These are phyloP conservation scores for Fragaria nilgerrensis DNA, from an alignment of 306 rosid species.

Conservation along the genomic window DNA sequence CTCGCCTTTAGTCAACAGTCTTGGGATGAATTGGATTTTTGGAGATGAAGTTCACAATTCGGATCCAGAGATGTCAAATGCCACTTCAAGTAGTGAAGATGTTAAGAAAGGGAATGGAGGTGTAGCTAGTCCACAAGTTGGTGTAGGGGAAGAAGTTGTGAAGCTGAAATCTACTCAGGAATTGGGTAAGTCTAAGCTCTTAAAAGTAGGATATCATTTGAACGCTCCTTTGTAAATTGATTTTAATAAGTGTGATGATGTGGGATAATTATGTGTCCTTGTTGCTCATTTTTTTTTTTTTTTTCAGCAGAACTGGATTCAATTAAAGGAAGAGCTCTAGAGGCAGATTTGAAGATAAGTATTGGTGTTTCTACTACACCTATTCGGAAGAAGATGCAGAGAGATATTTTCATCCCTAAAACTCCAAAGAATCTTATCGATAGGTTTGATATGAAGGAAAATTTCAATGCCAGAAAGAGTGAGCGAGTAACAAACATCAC, in stretches of 20 bases:
- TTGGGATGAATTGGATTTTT: conserved; percentile 4
- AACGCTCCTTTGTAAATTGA: neutral
- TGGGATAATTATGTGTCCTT: neutral
- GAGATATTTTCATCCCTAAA: neutral
- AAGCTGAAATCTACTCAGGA: neutral
- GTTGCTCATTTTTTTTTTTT: neutral
- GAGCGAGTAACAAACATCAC: neutral
- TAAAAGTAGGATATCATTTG: neutral
- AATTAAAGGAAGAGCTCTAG: neutral
- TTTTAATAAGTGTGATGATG: neutral
- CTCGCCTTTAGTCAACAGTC: neutral
- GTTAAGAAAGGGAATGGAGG: neutral
- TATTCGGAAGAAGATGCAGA: neutral
- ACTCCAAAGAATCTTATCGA: conserved; percentile 13
- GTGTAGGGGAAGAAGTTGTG: neutral
- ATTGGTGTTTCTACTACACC: neutral
- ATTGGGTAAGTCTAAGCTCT: neutral
- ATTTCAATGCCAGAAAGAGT: conserved; percentile 10
- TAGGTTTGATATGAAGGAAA: conserved; percentile 24
- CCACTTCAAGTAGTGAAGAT: neutral
- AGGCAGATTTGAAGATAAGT: neutral
- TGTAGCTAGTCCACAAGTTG: neutral
- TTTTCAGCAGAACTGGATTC: neutral
- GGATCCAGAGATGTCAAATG: neutral
- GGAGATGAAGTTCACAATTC: conserved; percentile 5